Evolutionary conservation across 1,284 basidiomycete species (phyloP).

Genomic region (Fomitopsis pinicola): DNA sequence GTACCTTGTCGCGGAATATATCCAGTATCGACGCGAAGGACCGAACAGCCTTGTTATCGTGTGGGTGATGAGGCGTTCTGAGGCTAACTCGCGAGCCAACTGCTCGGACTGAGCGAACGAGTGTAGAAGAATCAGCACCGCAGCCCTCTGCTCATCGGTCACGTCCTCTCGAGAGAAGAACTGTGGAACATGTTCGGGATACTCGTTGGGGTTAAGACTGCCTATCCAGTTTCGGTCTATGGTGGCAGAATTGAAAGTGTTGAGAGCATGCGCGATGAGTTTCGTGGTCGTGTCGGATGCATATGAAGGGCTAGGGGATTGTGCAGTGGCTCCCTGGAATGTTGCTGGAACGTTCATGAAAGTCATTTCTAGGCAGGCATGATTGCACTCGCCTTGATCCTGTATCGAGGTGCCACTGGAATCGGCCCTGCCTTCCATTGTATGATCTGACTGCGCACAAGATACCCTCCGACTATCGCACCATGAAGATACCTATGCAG

Average conservation of each 20-base stretch:
- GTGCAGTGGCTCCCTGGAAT: too few species aligned
- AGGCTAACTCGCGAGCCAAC: background rate
- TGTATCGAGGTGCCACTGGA: too few species aligned
- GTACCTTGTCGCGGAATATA: too few species aligned
- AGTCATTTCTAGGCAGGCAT: too few species aligned
- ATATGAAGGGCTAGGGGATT: too few species aligned
- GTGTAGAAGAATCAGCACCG: background rate
- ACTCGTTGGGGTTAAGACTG: background rate
- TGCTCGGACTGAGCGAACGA: background rate
- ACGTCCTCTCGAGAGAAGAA: background rate
- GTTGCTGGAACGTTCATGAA: too few species aligned
- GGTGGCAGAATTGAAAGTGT: background rate
- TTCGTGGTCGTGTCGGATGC: too few species aligned
- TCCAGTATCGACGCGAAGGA: background rate
- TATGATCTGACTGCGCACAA: too few species aligned
- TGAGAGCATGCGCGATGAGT: background rate
- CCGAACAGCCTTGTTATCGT: background rate
- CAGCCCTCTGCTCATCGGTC: background rate
- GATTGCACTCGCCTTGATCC: too few species aligned
- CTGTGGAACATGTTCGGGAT: background rate
- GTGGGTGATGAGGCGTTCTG: background rate
- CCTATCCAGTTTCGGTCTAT: background rate
- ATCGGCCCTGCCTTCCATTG: too few species aligned
- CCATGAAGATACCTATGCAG: too few species aligned
- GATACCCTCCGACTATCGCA: too few species aligned